Conservation (phyloP, 2,329 filamentous ascomycete species). For the Pseudogymnoascus verrucosus region DNA sequence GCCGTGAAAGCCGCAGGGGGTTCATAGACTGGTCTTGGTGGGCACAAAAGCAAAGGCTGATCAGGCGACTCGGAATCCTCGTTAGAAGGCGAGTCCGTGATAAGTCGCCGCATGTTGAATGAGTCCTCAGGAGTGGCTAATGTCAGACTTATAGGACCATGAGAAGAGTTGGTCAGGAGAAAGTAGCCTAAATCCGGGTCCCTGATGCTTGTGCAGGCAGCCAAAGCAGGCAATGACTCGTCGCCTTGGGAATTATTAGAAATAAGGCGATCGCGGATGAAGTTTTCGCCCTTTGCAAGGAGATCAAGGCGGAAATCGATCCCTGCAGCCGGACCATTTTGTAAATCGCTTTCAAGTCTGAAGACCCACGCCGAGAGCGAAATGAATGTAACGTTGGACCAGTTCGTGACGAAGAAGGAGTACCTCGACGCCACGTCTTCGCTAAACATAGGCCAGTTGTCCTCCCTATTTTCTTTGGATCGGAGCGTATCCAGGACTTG, state of each 20-base stretch:
- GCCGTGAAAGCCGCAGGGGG: constrained; percentile 53
- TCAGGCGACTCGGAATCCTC: constrained; percentile 37
- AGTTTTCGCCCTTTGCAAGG: constrained; percentile 49
- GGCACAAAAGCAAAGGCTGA: constrained; percentile 45
- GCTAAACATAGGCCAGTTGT: constrained; percentile 57
- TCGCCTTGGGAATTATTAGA: constrained; percentile 41
- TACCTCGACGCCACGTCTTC: constrained; percentile 54
- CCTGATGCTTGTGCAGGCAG: constrained; percentile 45
- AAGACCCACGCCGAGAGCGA: constrained; percentile 57
- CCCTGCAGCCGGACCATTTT: constrained; percentile 47
- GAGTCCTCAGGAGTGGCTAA: constrained; percentile 52
- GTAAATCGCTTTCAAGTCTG: constrained; percentile 53
- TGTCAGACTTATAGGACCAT: constrained; percentile 49
- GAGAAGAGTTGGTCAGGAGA: constrained; percentile 50
- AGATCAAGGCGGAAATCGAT: constrained; percentile 55
- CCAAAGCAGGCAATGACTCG: constrained; percentile 38
- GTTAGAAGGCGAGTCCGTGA: constrained; percentile 36
- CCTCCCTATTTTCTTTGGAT: constrained; percentile 45
- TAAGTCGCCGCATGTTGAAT: constrained; percentile 37
- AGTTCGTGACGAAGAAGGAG: constrained; percentile 54
- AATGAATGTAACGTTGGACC: constrained; percentile 51
- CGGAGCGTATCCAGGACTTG: constrained; percentile 54
- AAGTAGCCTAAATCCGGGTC: constrained; percentile 59
- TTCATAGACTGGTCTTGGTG: constrained; percentile 60
- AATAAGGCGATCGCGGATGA: constrained; percentile 48